These are phyloP conservation scores for Begonia masoniana DNA, from an alignment of 306 rosid genomes.

Conservation along the genomic window DNA sequence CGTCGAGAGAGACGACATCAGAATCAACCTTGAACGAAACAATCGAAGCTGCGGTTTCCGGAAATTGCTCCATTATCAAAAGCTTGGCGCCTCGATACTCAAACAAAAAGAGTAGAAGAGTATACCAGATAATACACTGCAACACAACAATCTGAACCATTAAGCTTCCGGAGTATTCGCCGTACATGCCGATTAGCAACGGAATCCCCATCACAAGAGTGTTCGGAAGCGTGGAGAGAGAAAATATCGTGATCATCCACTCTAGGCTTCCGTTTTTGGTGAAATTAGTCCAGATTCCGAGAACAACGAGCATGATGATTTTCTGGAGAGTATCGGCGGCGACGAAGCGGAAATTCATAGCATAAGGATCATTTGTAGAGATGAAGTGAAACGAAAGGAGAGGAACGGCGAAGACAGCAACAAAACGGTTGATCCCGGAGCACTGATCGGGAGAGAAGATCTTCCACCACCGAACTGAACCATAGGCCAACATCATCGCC, in stretches of 20 bases:
- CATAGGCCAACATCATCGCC: constrained; percentile 15
- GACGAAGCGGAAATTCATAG: constrained; percentile 11
- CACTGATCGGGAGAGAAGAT: constrained; percentile 15
- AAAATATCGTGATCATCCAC: constrained; percentile 10
- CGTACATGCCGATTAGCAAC: constrained; percentile 11
- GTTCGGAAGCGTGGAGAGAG: constrained; percentile 13
- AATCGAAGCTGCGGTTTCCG: constrained; percentile 15
- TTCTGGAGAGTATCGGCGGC: constrained; percentile 17
- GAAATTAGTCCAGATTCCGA: constrained; percentile 10
- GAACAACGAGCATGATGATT: constrained; percentile 10
- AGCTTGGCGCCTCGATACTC: constrained; percentile 17
- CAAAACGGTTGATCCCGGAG: constrained; percentile 17
- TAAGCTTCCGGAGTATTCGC: constrained; percentile 9
- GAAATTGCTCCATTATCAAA: constrained; percentile 15
- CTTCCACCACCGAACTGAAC: constrained; percentile 17
- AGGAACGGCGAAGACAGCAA: constrained; percentile 9
- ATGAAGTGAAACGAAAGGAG: constrained; percentile 15
- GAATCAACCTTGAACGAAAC: constrained; percentile 16
- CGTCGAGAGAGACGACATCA: constrained; percentile 11
- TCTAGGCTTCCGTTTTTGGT: constrained; percentile 10
- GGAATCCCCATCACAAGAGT: constrained; percentile 15
- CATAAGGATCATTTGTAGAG: constrained; percentile 10
- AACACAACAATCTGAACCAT: constrained; percentile 15
- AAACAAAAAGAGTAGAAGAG: constrained; percentile 10
- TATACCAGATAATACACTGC: constrained; percentile 16